These are phyloP conservation scores for Fistulifera solaris DNA, from an alignment of 108 stramenopile species.

Conservation along the genomic window DNA sequence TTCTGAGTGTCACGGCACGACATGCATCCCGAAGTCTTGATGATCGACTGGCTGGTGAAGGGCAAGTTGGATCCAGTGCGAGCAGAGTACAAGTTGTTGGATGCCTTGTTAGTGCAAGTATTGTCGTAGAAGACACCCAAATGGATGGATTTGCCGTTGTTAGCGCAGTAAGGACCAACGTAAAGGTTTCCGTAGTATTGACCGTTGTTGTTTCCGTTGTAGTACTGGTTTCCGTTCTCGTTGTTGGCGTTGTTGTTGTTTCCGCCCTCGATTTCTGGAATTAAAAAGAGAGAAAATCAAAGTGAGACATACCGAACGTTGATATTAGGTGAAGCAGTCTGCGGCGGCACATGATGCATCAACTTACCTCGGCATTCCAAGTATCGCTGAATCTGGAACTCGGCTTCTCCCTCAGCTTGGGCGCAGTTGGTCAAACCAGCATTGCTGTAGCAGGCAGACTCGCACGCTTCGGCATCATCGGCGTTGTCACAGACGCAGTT, in stretches of 20 bases:
- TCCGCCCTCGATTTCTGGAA: conserved; percentile 36
- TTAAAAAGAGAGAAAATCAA: neutral
- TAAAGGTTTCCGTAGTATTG: conserved; percentile 34
- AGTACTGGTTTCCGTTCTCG: conserved; percentile 41
- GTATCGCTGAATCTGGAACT: conserved; percentile 35
- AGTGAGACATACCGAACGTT: neutral
- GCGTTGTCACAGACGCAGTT: conserved; percentile 68
- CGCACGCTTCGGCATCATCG: conserved; percentile 50
- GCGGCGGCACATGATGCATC: neutral
- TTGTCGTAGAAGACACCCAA: conserved; percentile 69
- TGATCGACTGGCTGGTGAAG: conserved; percentile 34
- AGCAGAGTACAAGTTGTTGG: conserved; percentile 39
- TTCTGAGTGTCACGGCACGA: conserved; percentile 42
- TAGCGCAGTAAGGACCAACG: conserved; percentile 67
- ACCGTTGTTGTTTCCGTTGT: conserved; percentile 41
- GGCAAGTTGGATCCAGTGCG: conserved; percentile 55
- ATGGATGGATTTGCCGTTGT: conserved; percentile 56
- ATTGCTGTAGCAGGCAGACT: conserved; percentile 34
- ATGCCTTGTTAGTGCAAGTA: conserved; percentile 44
- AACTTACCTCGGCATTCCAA: conserved; percentile 45
- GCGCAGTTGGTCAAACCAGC: conserved; percentile 41
- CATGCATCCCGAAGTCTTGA: conserved; percentile 42
- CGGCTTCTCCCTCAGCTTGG: conserved; percentile 32
- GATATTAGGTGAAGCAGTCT: neutral
- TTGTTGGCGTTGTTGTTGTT: conserved; percentile 42